Evolutionary conservation across 1,284 basidiomycete species (phyloP).

Genomic region (Schizophyllum commune): DNA sequence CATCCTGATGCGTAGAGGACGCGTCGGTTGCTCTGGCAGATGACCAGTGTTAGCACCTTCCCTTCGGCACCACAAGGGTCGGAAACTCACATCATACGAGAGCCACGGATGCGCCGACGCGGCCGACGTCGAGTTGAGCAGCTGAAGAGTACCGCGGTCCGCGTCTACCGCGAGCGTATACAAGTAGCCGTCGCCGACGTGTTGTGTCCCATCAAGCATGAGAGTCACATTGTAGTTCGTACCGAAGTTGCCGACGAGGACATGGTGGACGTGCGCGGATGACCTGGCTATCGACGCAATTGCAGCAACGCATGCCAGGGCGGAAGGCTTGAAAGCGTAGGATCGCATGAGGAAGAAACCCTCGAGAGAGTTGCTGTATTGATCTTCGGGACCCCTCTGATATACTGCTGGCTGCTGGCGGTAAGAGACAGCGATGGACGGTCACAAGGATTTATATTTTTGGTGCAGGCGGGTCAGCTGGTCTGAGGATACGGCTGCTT

Average conservation of each 20-base stretch:
- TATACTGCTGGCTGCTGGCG: too few relatives aligned
- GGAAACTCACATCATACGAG: conserved; percentile 11
- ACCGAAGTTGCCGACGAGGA: conserved; percentile 12
- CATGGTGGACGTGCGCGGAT: conserved; percentile 3
- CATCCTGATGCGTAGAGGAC: conserved; percentile 15
- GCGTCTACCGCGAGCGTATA: conserved; percentile 13
- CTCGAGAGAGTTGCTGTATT: neutral
- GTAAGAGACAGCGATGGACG: neutral
- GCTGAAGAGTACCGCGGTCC: conserved; percentile 8
- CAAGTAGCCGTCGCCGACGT: conserved; percentile 13
- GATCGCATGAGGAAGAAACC: neutral
- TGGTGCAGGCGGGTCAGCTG: neutral
- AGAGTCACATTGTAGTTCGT: conserved; percentile 13
- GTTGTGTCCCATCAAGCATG: conserved; percentile 15
- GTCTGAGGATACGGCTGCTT: neutral
- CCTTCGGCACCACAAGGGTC: neutral
- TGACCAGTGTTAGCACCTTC: too few relatives aligned
- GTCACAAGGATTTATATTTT: neutral
- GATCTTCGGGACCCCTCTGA: too few relatives aligned
- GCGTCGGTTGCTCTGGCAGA: conserved; percentile 6
- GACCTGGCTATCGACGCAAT: neutral
- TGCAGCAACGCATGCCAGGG: too few relatives aligned
- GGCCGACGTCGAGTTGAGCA: conserved; percentile 10
- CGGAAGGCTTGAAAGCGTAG: neutral
- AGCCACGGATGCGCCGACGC: conserved; percentile 16